Conservation (phyloP, 768 basidiomycete genomes). For the Pulveroboletus sp. region DNA sequence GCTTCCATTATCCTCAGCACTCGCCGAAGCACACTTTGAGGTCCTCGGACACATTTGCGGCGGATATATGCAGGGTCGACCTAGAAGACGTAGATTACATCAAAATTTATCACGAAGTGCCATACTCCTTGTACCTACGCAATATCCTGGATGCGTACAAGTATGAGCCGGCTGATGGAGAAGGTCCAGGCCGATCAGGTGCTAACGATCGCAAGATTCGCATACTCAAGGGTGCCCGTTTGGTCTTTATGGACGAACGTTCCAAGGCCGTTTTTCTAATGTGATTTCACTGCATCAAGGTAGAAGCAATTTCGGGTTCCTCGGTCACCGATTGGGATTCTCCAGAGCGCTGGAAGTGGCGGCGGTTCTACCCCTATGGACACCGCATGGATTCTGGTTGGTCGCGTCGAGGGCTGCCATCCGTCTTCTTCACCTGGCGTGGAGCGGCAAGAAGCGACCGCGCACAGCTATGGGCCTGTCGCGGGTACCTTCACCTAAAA, state of each 20-base stretch:
- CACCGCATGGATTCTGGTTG: neutral
- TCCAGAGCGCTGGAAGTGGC: slow-evolving; percentile 19
- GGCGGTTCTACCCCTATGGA: slow-evolving; percentile 17
- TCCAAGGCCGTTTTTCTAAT: slow-evolving; percentile 43
- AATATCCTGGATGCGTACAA: slow-evolving; percentile 50
- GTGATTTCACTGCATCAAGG: slow-evolving; percentile 21
- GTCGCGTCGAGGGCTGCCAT: slow-evolving; percentile 7
- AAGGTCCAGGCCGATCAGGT: slow-evolving; percentile 22
- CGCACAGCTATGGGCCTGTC: slow-evolving; percentile 3
- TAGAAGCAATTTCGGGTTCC: slow-evolving; percentile 13
- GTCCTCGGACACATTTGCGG: slow-evolving; percentile 7
- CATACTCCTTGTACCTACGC: slow-evolving; percentile 45
- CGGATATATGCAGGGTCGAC: slow-evolving; percentile 16
- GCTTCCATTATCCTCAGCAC: slow-evolving; percentile 18
- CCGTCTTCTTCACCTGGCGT: slow-evolving; percentile 14
- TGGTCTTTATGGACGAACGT: slow-evolving; percentile 46
- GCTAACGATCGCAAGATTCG: slow-evolving; percentile 38
- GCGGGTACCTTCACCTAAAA: slow-evolving; percentile 8
- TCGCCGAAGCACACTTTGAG: slow-evolving; percentile 9
- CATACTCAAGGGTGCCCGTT: slow-evolving; percentile 43
- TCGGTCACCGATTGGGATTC: slow-evolving; percentile 14
- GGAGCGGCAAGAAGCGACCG: slow-evolving; percentile 11
- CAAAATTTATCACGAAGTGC: slow-evolving; percentile 57
- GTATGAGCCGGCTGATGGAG: slow-evolving; percentile 23
- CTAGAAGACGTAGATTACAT: slow-evolving; percentile 45